Evolutionary conservation across 2,329 filamentous ascomycete genomes (phyloP), one percentile per base, ranked within the genome.

Genomic region (Fusarium torreyae): DNA sequence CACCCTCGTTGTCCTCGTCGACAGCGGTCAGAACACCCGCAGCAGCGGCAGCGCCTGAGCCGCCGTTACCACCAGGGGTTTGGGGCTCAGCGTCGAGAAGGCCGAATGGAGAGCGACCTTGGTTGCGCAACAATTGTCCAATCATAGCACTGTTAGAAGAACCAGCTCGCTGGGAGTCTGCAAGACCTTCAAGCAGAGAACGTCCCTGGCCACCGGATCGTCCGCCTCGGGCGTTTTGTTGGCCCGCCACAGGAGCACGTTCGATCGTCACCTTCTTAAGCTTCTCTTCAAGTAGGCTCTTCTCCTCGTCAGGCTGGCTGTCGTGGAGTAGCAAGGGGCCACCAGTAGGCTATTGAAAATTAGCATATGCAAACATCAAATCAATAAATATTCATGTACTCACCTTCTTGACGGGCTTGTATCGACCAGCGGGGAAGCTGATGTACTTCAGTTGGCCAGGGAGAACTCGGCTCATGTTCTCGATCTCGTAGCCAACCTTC

Each of bases 391-490:
- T 18, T 17, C n/a, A 18, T 22, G 17, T 36, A 10, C 85, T 79
- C 83, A 95, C 93, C 89, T 97, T 87, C 81, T 89, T 89, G 64
- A 98, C 94, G 36, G 96, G 95, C 85, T 92, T 93, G 82, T 98
- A 99, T 73, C 97, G 91, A 45, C 93, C 92, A 68, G 93, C 88
- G 49, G 93, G 89, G 86, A 99, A 97, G 80, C 90, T 97, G 77
- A 99, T 93, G 80, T 95, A 98, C 84, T 97, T 97, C 76, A 98
- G 88, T 83, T 99, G 96, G 46, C 89, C 89, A 2, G 94, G 96
- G 48, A 99, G 88, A 36, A 99, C 94, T 74, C 96, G 89, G 56
- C 92, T 97, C 94, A 99, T 97, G 85, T 99, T 99, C 77, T 96
- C 93, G 66, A 99, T 88, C 69, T 98, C 94, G 78, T 96, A 98